Percentiles rank a stretch among this genome's conserved stretches.
Conservation (phyloP, 163 green algal genomes). For the Scenedesmus sp. region DNA sequence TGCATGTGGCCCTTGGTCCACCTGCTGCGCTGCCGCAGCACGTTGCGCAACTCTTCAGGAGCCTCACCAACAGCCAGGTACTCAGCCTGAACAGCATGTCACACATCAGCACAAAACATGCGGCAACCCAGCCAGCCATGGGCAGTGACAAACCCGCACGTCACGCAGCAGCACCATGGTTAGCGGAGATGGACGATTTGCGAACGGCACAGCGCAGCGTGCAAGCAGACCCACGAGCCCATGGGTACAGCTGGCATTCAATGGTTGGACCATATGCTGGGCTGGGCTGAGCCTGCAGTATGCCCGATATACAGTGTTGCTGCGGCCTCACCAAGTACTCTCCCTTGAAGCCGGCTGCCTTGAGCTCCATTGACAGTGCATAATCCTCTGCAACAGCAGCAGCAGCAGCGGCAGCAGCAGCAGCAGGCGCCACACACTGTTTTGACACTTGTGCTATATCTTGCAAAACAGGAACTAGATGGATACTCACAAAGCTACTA, state of each 20-base stretch:
- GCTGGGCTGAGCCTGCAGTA: too few species aligned
- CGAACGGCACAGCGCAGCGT: too few species aligned
- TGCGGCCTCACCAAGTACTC: constrained; percentile 48
- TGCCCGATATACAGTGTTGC: neutral
- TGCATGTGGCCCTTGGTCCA: constrained; percentile 63
- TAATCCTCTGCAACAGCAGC: constrained; percentile 53
- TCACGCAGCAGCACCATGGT: too few species aligned
- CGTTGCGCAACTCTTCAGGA: constrained; percentile 60
- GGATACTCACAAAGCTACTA: neutral
- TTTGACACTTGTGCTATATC: neutral
- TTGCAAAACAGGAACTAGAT: neutral
- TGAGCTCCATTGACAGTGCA: constrained; percentile 58
- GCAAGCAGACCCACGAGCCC: too few species aligned
- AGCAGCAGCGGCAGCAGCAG: neutral
- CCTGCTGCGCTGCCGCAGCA: constrained; percentile 64
- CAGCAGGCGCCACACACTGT: neutral
- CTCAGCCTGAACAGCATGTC: constrained; percentile 37
- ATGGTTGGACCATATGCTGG: too few species aligned
- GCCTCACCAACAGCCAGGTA: constrained; percentile 60
- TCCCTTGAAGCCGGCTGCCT: constrained; percentile 55
- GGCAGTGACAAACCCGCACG: too few species aligned
- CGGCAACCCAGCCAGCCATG: too few species aligned
- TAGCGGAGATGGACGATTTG: too few species aligned
- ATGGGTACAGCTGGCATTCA: too few species aligned
- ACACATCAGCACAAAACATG: neutral